Percentiles rank a stretch among this genome's conserved stretches.
Evolutionary conservation across 139 green algal genomes (phyloP).

Genomic region (Chlorella sp.): DNA sequence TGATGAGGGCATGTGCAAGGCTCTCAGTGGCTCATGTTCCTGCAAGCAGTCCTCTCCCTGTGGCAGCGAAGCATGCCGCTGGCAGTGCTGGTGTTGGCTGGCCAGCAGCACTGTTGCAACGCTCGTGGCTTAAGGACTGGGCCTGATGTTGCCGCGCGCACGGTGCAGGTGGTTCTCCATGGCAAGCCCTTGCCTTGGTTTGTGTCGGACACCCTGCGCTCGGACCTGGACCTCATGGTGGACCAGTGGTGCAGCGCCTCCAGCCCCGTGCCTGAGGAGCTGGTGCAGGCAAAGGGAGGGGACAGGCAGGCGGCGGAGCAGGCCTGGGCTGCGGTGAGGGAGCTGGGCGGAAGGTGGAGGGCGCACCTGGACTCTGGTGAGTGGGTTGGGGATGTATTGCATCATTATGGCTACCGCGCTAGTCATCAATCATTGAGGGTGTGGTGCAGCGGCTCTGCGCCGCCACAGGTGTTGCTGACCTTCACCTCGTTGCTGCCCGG

Average conservation of each 20-base stretch:
- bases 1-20: too few species aligned
- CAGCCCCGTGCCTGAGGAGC: not conserved
- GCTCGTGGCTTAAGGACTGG: too few species aligned
- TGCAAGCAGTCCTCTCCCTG: too few species aligned
- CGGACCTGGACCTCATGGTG: slow-evolving; percentile 8
- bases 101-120: too few species aligned
- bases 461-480: not conserved
- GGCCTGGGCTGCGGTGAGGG: slow-evolving; percentile 4
- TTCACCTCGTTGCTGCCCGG: too few species aligned
- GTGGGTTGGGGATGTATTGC: not conserved
- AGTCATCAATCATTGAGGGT: not conserved
- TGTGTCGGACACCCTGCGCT: slow-evolving; percentile 30
- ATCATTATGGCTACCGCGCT: not conserved
- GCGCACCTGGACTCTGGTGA: slow-evolving; percentile 12
- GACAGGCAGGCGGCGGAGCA: not conserved
- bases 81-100: too few species aligned
- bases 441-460: not conserved
- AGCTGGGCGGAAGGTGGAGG: slow-evolving; percentile 12
- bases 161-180: slow-evolving; percentile 34
- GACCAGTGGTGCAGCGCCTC: not conserved
- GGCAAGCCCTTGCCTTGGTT: slow-evolving; percentile 50
- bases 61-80: too few species aligned
- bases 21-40: too few species aligned
- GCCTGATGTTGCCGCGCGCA: too few species aligned
- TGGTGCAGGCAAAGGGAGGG: not conserved